Conservation (phyloP, 257 asterid genomes). For the Coffea canephora region DNA sequence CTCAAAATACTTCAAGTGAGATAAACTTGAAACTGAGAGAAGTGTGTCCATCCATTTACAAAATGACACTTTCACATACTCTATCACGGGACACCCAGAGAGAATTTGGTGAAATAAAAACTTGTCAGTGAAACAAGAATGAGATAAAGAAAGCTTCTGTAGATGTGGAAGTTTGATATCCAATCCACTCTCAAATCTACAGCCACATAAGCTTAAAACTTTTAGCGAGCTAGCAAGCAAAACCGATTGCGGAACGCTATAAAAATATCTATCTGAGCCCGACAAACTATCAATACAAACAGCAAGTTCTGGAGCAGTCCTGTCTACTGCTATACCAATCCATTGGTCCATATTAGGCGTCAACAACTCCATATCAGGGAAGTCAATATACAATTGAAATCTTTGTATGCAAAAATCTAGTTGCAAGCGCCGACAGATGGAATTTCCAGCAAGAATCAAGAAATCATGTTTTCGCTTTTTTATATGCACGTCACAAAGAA, state of each 20-base stretch:
- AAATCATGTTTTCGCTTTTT: not conserved
- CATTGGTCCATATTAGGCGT: not conserved
- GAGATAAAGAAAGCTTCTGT: not conserved
- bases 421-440: not conserved
- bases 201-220: not conserved
- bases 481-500: too few relatives aligned
- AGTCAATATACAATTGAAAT: slow-evolving; percentile 8
- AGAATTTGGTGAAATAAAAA: not conserved
- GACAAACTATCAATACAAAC: not conserved
- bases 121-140: not conserved
- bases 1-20: slow-evolving; percentile 11
- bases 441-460: not conserved
- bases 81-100: slow-evolving; percentile 8
- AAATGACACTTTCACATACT: not conserved
- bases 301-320: not conserved
- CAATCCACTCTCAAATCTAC: not conserved
- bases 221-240: not conserved
- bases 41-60: not conserved
- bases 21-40: not conserved
- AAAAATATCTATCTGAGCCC: not conserved
- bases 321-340: not conserved
- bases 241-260: not conserved
- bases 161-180: not conserved
- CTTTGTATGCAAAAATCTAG: not conserved
- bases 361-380: not conserved